phyloP scores from a whole-genome alignment of 768 basidiomycete genomes.

The Kwoniella botswanensis region DNA sequence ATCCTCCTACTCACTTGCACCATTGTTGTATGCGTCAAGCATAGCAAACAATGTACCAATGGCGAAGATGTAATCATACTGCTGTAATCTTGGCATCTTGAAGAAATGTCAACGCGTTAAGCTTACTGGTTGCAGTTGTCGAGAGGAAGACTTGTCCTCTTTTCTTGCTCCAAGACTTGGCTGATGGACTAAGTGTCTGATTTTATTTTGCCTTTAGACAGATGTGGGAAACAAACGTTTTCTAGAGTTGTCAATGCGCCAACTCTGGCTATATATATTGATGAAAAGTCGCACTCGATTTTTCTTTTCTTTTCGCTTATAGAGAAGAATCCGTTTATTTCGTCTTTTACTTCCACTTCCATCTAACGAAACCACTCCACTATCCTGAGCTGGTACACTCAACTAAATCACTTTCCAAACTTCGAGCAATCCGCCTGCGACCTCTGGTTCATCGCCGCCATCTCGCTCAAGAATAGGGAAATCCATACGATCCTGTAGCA shows the following conservation, averaged over 20 bases:
- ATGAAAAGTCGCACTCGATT: background rate
- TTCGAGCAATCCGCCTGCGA: no score
- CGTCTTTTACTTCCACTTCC: background rate
- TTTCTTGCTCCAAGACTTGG: background rate
- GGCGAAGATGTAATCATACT: constrained; percentile 43
- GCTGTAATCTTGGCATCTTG: constrained; percentile 33
- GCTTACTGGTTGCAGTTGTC: background rate
- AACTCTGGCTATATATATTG: background rate
- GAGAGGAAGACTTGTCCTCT: background rate
- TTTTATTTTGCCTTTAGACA: background rate
- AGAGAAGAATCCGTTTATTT: background rate
- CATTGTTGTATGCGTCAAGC: constrained; percentile 44
- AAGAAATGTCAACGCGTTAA: background rate
- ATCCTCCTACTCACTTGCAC: constrained; percentile 30
- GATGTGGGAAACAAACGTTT: background rate
- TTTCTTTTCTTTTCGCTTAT: background rate
- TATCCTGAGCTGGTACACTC: background rate
- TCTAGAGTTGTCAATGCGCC: constrained; percentile 1
- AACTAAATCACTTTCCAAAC: no score
- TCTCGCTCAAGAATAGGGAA: background rate
- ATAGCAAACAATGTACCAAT: constrained; percentile 44
- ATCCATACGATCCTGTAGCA: background rate
- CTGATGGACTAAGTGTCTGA: background rate
- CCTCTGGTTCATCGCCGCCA: background rate
- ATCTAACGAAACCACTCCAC: background rate